Conservation (phyloP, 2,329 filamentous ascomycete genomes). For the Cladorrhinum sp. region DNA sequence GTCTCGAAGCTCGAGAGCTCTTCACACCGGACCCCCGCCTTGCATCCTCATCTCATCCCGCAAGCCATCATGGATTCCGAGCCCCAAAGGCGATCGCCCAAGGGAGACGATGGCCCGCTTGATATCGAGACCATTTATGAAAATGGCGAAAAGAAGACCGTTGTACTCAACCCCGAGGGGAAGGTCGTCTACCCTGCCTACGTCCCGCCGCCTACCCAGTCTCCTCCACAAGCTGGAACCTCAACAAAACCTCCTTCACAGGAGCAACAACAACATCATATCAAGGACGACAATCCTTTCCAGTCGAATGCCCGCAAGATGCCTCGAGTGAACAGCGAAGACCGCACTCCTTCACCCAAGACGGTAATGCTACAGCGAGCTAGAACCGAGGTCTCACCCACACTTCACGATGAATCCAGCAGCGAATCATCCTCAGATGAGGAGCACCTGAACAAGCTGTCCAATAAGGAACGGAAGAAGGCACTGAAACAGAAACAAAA, state of each 20-base stretch:
- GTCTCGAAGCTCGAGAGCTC: background rate
- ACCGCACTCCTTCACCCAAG: background rate
- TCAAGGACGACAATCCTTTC: background rate
- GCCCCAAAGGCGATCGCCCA: background rate
- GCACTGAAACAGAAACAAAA: slow-evolving; percentile 12
- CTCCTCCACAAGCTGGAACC: slow-evolving; percentile 8
- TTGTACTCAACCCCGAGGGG: slow-evolving; percentile 34
- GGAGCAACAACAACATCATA: background rate
- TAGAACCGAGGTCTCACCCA: slow-evolving; percentile 27
- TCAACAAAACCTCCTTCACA: background rate
- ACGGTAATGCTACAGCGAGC: slow-evolving; percentile 23
- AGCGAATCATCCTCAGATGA: slow-evolving; percentile 28
- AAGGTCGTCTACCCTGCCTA: slow-evolving; percentile 33
- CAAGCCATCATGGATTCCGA: background rate
- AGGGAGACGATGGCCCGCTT: slow-evolving; percentile 17
- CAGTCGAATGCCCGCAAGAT: background rate
- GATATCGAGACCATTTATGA: slow-evolving; percentile 29
- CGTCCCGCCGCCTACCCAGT: slow-evolving; percentile 32
- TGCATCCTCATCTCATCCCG: background rate
- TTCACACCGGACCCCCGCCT: background rate
- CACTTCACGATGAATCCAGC: background rate
- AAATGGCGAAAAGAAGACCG: slow-evolving; percentile 29
- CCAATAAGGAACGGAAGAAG: background rate
- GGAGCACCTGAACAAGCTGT: slow-evolving; percentile 11
- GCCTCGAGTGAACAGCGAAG: background rate